A percentile compares a stretch with the other conserved stretches of the same genome.
Conservation (phyloP, 805 yeast genomes). For the Priceomyces haplophilus region DNA sequence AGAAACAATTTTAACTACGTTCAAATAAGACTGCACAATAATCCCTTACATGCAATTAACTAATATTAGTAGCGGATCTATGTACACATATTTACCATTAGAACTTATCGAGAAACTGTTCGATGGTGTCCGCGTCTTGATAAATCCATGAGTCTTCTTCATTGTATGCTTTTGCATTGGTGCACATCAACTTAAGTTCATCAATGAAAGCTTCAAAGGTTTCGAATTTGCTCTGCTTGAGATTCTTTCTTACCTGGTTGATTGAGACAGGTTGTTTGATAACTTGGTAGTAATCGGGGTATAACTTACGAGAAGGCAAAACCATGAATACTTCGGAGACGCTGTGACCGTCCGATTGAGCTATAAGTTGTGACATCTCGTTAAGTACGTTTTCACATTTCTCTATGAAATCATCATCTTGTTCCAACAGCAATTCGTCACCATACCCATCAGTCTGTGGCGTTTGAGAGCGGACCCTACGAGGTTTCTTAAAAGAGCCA, state of each 20-base stretch:
- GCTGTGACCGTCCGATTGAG: constrained; percentile 42
- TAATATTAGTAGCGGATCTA: background rate
- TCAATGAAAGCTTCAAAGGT: constrained; percentile 46
- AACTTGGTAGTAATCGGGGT: constrained; percentile 80
- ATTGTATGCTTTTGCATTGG: constrained; percentile 72
- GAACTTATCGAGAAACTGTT: constrained; percentile 27
- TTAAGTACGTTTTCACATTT: constrained; percentile 41
- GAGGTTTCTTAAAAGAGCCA: constrained; percentile 13
- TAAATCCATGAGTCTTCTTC: constrained; percentile 65
- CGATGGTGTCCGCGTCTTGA: constrained; percentile 52
- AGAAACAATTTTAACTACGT: no score
- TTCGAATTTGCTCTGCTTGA: constrained; percentile 36
- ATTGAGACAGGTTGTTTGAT: constrained; percentile 62
- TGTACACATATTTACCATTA: background rate
- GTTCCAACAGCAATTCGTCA: constrained; percentile 27
- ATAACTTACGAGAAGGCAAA: constrained; percentile 68
- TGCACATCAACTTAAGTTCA: constrained; percentile 65
- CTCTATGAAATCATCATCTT: constrained; percentile 14
- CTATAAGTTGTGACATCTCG: constrained; percentile 38
- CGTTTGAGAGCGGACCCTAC: constrained; percentile 16
- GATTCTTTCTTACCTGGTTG: constrained; percentile 48
- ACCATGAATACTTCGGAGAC: constrained; percentile 50
- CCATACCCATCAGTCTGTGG: constrained; percentile 15
- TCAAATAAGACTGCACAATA: no score
- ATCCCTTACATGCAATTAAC: background rate